These are phyloP conservation scores for Straminergon stramineum DNA, from an alignment of 225 moss, liverwort and hornwort genomes.

Conservation along the genomic window DNA sequence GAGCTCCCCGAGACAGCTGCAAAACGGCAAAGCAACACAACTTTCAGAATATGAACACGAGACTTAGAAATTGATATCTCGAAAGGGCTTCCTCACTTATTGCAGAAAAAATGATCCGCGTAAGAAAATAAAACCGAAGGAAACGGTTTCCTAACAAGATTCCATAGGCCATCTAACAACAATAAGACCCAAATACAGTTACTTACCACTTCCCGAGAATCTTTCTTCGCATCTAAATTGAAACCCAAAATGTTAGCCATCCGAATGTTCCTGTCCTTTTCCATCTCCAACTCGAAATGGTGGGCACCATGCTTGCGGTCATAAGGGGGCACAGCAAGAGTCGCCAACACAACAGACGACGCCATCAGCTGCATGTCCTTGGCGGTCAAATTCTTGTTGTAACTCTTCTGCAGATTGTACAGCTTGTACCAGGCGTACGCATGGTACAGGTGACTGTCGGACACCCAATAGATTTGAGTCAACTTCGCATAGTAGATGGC, in stretches of 20 bases:
- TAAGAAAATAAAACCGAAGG: neutral
- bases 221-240: conserved; percentile 84
- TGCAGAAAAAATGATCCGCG: neutral
- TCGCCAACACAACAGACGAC: conserved; percentile 84
- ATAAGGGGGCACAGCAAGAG: conserved; percentile 84
- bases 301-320: conserved; percentile 97
- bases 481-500: conserved; percentile 95
- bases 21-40: neutral
- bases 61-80: neutral
- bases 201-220: conserved; percentile 90
- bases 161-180: neutral
- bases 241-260: conserved; percentile 97
- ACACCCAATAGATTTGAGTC: conserved; percentile 95
- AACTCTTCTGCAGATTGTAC: conserved; percentile 89
- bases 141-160: neutral
- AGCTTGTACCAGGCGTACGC: conserved; percentile 98
- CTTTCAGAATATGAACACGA: neutral
- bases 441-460: conserved; percentile 79
- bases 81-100: neutral
- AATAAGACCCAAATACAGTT: neutral
- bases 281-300: conserved; percentile 96
- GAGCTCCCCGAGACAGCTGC: conserved; percentile 87
- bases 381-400: conserved; percentile 88
- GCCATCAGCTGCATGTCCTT: conserved; percentile 98
- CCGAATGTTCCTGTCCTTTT: conserved; percentile 83